These are phyloP conservation scores for Coleophoma cylindrospora DNA, from an alignment of 2,329 filamentous ascomycete genomes.

Conservation along the genomic window DNA sequence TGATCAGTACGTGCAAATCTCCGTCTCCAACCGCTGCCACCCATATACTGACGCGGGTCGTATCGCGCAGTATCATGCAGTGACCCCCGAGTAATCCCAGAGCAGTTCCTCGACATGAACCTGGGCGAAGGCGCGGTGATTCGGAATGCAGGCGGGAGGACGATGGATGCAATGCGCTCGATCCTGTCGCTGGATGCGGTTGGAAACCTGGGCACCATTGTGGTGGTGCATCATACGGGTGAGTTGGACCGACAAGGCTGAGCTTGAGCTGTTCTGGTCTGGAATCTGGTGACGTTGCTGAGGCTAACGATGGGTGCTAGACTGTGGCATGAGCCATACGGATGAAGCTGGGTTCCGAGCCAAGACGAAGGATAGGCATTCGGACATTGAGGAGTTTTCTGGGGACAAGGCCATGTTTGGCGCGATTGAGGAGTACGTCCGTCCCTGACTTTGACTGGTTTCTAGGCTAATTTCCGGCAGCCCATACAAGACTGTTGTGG, in stretches of 20 bases:
- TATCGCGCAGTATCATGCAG: background rate
- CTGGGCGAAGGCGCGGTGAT: background rate
- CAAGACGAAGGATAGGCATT: background rate
- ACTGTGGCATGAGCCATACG: background rate
- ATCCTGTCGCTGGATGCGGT: constrained; percentile 62
- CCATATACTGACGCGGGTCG: background rate
- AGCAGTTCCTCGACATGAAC: background rate
- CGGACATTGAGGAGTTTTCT: background rate
- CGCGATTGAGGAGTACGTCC: background rate
- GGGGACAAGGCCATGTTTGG: background rate
- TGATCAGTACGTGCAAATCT: background rate
- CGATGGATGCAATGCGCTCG: background rate
- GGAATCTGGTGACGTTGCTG: too few species aligned
- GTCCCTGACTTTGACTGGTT: background rate
- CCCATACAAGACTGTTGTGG: background rate
- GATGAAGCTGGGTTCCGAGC: background rate
- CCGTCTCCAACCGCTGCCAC: background rate
- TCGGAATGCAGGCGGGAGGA: background rate
- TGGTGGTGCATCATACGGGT: background rate
- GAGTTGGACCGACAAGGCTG: too few species aligned
- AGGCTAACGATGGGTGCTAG: background rate
- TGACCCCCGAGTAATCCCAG: background rate
- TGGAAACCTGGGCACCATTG: constrained; percentile 74
- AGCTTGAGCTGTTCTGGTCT: too few species aligned
- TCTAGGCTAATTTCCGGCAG: background rate